Conservation (phyloP, 345 rosid genomes). For the Gynandropsis gynandra region DNA sequence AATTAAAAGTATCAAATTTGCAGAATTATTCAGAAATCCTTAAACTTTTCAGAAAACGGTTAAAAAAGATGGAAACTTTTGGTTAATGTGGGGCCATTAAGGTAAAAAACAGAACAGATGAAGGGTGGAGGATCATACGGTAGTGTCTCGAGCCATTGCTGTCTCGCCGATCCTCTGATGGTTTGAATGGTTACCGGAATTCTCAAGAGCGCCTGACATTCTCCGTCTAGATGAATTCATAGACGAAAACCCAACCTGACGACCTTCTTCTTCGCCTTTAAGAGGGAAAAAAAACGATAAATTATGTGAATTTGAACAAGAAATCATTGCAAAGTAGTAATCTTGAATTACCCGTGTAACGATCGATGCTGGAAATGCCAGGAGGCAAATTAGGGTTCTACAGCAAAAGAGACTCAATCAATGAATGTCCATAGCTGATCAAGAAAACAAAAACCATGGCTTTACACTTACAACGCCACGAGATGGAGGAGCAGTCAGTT, state of each 20-base stretch:
- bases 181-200: conserved; percentile 51
- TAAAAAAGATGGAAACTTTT: too few species aligned
- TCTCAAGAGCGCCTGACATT: conserved; percentile 51
- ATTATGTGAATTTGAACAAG: neutral
- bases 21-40: too few species aligned
- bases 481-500: conserved; percentile 67
- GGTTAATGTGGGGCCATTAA: too few species aligned
- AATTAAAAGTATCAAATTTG: too few species aligned
- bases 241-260: conserved; percentile 38
- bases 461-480: conserved; percentile 32
- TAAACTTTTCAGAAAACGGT: too few species aligned
- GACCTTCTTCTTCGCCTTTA: conserved; percentile 58
- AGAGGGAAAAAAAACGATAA: conserved; percentile 13
- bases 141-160: conserved; percentile 24
- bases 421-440: neutral
- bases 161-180: conserved; percentile 58
- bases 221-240: conserved; percentile 70
- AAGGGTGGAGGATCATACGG: conserved; percentile 37
- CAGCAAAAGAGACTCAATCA: neutral
- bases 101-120: too few species aligned
- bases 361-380: conserved; percentile 42
- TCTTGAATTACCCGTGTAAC: conserved; percentile 44
- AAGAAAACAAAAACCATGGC: neutral
- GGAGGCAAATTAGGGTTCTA: conserved; percentile 52
- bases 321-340: neutral